Evolutionary conservation across 2,329 filamentous ascomycete species (phyloP), one percentile per base, ranked within the genome.

Genomic region (Fusarium solani-melongenae): DNA sequence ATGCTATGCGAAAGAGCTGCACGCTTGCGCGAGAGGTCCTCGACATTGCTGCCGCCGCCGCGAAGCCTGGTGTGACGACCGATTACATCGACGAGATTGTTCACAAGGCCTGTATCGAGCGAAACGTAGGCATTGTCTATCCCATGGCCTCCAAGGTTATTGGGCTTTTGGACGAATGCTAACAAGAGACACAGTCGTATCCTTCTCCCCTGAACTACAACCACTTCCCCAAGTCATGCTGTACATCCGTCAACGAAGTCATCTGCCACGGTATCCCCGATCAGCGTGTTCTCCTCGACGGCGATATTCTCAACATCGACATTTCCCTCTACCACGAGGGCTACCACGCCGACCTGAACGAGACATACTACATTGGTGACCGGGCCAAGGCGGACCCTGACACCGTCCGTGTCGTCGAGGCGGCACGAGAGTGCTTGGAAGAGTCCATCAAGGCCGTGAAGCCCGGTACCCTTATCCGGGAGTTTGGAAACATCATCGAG

Each of bases 201-300:
- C 96, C 96, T 0, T 98, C 96, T 1, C 95, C 96, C 1, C 87
- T 98, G 36, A 98, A 98, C 86, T 98, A 98, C 85, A 93, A 94
- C 86, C 88, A 95, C 83, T 99, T 98, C 84, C 96, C 96, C 74
- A 99, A 99, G 86, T 99, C 96, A 0, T 94, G 98, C 71, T 99
- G 96, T 84, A 98, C 96, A 4, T 98, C 96, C 4, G 85, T 94
- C 58, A 99, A 99, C 86, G 96, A 99, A 84, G 93, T 98, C 73
- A 98, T 99, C 82, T 99, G 96, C 86, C 96, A 99, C 87, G 96
- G 96, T 62, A 99, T 99, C 73, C 96, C 96, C 17, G 96, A 99
- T 80, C 91, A 97, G 82, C 91, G 96, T 64, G 88, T 93, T 9
- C 88, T 99, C 1, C 84, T 94, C 72, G 96, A 99, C 76, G 96